These are phyloP conservation scores for Zymoseptoria crescenta DNA, from an alignment of 2,329 filamentous ascomycete species.

Conservation along the genomic window DNA sequence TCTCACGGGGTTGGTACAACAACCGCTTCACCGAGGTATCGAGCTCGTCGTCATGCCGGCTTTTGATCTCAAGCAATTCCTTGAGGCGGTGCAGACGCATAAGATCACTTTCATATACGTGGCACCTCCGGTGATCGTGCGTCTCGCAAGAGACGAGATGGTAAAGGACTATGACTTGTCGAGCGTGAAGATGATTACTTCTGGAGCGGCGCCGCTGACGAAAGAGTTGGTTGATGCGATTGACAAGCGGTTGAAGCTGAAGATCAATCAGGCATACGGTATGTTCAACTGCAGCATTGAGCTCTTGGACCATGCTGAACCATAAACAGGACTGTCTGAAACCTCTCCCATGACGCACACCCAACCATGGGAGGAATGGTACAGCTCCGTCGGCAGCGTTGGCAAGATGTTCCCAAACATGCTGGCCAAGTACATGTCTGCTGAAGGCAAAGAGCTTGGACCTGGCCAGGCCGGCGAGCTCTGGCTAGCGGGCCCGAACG, in stretches of 20 bases:
- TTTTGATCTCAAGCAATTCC: conserved; percentile 76
- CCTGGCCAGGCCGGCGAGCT: conserved; percentile 51
- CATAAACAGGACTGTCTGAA: conserved; percentile 48
- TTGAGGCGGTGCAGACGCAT: conserved; percentile 64
- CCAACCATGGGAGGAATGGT: conserved; percentile 66
- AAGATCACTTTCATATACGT: conserved; percentile 71
- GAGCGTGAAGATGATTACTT: conserved; percentile 76
- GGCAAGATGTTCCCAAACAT: conserved; percentile 73
- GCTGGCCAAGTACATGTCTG: conserved; percentile 68
- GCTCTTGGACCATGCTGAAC: conserved; percentile 65
- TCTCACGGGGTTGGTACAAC: conserved; percentile 64
- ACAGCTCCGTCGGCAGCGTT: conserved; percentile 66
- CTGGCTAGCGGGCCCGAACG: conserved; percentile 70
- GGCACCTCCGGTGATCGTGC: conserved; percentile 74
- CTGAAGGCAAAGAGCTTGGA: conserved; percentile 50
- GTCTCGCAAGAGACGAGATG: conserved; percentile 68
- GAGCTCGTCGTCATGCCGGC: conserved; percentile 64
- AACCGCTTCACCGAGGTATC: conserved; percentile 57
- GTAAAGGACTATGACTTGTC: conserved; percentile 75
- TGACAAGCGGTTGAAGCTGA: conserved; percentile 63
- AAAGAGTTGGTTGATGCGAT: conserved; percentile 69
- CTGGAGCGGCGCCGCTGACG: conserved; percentile 78
- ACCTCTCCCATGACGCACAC: conserved; percentile 31
- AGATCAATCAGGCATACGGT: conserved; percentile 87
- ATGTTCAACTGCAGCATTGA: neutral